Base-by-base conservation (phyloP, 352 stramenopile genomes). In the Globisporangium emineosum region DNA sequence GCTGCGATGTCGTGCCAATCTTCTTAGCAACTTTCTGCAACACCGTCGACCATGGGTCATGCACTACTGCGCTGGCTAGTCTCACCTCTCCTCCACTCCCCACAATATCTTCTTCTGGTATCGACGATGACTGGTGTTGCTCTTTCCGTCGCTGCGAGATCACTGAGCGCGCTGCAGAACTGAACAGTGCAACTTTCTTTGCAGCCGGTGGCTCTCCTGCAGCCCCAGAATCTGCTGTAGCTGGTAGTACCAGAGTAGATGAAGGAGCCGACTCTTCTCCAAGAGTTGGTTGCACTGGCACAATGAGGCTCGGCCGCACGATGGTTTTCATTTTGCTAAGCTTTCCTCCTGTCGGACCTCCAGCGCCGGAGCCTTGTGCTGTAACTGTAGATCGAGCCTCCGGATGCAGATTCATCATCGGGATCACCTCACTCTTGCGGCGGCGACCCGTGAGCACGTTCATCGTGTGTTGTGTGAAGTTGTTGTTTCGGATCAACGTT, bases 81-180 rank as follows among this genome's bases (percentile, higher is more conserved):
- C 45, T 21, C 17, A n/a, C 33, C 45, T 65, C 40, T 0, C 61
- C 61, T 25, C 32, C 56, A 19, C 5, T 49, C 19, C 19, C 35
- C 35, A 42, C 35, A 42, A 42, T 10, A 23, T 6, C 49, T 17
- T 33, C 52, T 51, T 52, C 35, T 47, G 64, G 8, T 19, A 47
- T 47, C 27, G 25, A 15, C 17, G 55, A 5, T 19, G 15, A 45
- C 21, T 47, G 57, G 27, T 72, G 60, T 0, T 70, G 42, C 17
- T 72, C 65, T 54, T 66, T 50, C 9, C 9, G 30, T 47, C 47
- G 57, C 12, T 56, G 57, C 2, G 30, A 66, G 21, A 82, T 74
- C 49, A 82, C 73, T 12, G 75, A 82, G 12, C 73, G 69, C 3
- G 75, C 75, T 47, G 66, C 69, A n/a, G 64, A 61, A 49, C 54